These are phyloP conservation scores for Epichloe elymi DNA, from an alignment of 2,329 filamentous ascomycete genomes.

Conservation along the genomic window DNA sequence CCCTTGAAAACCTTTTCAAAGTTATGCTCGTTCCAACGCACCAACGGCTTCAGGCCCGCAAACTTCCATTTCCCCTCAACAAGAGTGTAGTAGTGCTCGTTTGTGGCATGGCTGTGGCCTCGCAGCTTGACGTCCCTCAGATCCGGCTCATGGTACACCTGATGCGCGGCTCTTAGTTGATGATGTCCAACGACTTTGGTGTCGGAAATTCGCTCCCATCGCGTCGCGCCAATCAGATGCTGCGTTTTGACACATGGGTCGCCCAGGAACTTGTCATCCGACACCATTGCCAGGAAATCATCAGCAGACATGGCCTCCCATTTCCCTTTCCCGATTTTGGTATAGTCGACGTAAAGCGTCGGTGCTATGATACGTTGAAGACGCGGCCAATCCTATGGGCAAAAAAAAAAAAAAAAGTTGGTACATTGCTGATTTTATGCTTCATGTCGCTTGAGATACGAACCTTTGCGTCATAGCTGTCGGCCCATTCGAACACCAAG, in stretches of 20 bases:
- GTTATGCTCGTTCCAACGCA: constrained; percentile 37
- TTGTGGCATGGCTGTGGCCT: constrained; percentile 42
- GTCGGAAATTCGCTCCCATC: constrained; percentile 35
- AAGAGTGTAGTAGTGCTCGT: constrained; percentile 41
- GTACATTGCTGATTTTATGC: no score
- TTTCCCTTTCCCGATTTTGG: constrained; percentile 33
- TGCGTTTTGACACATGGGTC: constrained; percentile 40
- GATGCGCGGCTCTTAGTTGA: constrained; percentile 45
- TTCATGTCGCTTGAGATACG: no score
- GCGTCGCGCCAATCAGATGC: constrained; percentile 40
- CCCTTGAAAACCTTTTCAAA: background rate
- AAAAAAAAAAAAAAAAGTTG: no score
- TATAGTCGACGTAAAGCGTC: constrained; percentile 22
- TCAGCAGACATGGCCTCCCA: constrained; percentile 44
- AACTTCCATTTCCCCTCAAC: constrained; percentile 47
- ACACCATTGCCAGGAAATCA: constrained; percentile 39
- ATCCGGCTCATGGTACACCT: constrained; percentile 36
- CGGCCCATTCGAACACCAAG: constrained; percentile 41
- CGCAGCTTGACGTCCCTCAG: constrained; percentile 34
- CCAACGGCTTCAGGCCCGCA: constrained; percentile 38
- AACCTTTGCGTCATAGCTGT: constrained; percentile 50
- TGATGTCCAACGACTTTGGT: constrained; percentile 38
- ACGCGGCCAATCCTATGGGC: constrained; percentile 35
- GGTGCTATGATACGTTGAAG: constrained; percentile 39
- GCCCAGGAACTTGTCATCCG: constrained; percentile 37